phyloP scores from a whole-genome alignment of 176 grass and related monocot genomes.

The Dactylis glomerata region DNA sequence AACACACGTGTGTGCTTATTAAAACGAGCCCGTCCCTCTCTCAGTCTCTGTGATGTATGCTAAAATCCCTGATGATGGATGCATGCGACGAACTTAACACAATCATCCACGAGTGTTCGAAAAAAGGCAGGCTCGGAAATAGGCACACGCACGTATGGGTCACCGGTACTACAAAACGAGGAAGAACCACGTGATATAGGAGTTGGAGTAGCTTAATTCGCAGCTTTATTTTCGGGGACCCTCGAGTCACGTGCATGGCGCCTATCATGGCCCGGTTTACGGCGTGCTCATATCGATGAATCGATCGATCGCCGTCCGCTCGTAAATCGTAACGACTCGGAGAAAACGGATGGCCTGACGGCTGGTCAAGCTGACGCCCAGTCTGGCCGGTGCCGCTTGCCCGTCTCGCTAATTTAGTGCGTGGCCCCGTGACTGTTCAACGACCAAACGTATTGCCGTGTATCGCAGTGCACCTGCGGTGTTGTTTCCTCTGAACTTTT shows the following conservation, averaged over 20 bases:
- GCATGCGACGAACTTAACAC: not conserved
- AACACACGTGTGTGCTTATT: constrained; percentile 35
- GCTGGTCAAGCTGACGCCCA: not conserved
- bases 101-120: constrained; percentile 3
- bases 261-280: too few relatives aligned
- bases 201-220: too few relatives aligned
- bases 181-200: too few relatives aligned
- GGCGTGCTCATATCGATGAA: too few relatives aligned
- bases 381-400: not conserved
- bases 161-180: too few relatives aligned
- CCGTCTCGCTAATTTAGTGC: not conserved
- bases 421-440: not conserved
- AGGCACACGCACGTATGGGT: too few relatives aligned
- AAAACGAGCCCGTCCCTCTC: not conserved
- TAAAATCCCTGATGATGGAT: constrained; percentile 13
- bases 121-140: too few relatives aligned
- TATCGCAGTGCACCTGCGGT: not conserved
- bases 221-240: too few relatives aligned
- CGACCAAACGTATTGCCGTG: not conserved
- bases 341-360: not conserved
- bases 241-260: too few relatives aligned
- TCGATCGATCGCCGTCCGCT: too few relatives aligned
- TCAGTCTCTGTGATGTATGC: not conserved
- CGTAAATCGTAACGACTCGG: not conserved
- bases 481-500: too few relatives aligned